Evolutionary conservation across 78 protist genomes (phyloP).

Genomic region (Blattamonas nauphoetae): DNA sequence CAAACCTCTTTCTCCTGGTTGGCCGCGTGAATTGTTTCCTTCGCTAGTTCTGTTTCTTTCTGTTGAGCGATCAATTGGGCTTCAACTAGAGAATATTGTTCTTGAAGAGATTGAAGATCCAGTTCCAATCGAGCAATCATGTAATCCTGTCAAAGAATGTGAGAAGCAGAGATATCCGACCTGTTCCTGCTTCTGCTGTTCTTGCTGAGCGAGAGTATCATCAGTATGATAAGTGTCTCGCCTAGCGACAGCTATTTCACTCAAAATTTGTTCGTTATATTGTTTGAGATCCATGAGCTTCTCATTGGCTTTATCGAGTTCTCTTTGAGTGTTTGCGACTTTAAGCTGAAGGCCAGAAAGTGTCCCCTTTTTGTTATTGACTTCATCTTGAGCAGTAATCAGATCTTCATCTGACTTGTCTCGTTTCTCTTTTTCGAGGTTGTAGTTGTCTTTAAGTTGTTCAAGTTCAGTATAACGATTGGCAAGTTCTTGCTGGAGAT

Average conservation of each 20-base stretch:
- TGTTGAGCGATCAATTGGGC: conserved; percentile 41
- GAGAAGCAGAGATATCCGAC: neutral
- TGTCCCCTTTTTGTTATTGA: neutral
- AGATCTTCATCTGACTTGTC: conserved; percentile 11
- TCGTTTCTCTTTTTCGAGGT: neutral
- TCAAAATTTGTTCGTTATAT: conserved; percentile 25
- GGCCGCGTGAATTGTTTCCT: conserved; percentile 30
- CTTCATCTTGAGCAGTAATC: neutral
- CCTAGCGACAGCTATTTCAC: conserved; percentile 37
- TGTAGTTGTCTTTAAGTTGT: conserved; percentile 15
- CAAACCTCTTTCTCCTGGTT: conserved; percentile 30
- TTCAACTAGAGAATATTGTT: conserved; percentile 15
- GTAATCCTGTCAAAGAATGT: neutral
- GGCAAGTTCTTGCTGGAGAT: conserved; percentile 47
- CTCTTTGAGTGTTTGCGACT: conserved; percentile 23
- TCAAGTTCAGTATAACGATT: conserved; percentile 35
- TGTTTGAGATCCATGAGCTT: conserved; percentile 26
- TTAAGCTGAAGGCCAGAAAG: neutral
- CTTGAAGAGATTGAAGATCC: conserved; percentile 16
- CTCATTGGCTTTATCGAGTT: conserved; percentile 32
- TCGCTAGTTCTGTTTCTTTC: conserved; percentile 33
- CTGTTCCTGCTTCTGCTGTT: conserved; percentile 25
- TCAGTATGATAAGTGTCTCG: conserved; percentile 53
- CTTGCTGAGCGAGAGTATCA: conserved; percentile 25
- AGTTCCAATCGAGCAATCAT: conserved; percentile 32